Evolutionary conservation across 495 filamentous ascomycete genomes (phyloP).

Genomic region (Trichocladium antarcticum): DNA sequence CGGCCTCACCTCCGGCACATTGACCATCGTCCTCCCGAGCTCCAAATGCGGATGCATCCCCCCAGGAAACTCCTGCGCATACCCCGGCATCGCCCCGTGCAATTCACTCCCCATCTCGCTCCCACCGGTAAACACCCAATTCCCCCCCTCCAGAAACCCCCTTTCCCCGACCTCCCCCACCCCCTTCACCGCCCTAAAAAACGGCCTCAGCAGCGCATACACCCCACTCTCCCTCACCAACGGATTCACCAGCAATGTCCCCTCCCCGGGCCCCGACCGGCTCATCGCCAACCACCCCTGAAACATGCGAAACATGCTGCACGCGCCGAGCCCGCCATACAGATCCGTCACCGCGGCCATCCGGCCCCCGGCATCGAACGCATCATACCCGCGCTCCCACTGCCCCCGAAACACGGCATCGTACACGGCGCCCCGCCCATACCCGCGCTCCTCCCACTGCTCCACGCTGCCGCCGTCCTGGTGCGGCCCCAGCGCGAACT

Average conservation of each 20-base stretch:
- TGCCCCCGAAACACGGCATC: conserved; percentile 56
- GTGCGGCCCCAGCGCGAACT: conserved; percentile 79
- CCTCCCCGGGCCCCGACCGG: conserved; percentile 55
- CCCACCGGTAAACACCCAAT: conserved; percentile 43
- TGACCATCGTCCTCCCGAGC: conserved; percentile 63
- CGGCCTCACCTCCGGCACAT: conserved; percentile 62
- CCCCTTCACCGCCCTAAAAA: conserved; percentile 48
- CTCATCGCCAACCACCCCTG: conserved; percentile 86
- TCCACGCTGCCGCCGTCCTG: conserved; percentile 77
- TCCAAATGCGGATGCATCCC: conserved; percentile 67
- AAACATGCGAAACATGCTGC: conserved; percentile 76
- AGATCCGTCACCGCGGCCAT: conserved; percentile 59
- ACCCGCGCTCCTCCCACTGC: conserved; percentile 74
- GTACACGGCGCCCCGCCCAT: conserved; percentile 59
- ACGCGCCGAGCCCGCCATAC: conserved; percentile 72
- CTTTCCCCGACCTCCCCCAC: conserved; percentile 9
- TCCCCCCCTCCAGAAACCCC: conserved; percentile 15
- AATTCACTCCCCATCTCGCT: conserved; percentile 43
- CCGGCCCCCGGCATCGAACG: conserved; percentile 65
- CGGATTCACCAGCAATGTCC: conserved; percentile 76
- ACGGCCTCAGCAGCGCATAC: conserved; percentile 76
- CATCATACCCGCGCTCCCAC: conserved; percentile 67
- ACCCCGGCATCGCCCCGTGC: conserved; percentile 65
- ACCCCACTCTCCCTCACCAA: conserved; percentile 60
- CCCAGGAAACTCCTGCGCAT: conserved; percentile 64